Evolutionary conservation across 345 rosid genomes (phyloP).

Genomic region (Lumnitzera racemosa): DNA sequence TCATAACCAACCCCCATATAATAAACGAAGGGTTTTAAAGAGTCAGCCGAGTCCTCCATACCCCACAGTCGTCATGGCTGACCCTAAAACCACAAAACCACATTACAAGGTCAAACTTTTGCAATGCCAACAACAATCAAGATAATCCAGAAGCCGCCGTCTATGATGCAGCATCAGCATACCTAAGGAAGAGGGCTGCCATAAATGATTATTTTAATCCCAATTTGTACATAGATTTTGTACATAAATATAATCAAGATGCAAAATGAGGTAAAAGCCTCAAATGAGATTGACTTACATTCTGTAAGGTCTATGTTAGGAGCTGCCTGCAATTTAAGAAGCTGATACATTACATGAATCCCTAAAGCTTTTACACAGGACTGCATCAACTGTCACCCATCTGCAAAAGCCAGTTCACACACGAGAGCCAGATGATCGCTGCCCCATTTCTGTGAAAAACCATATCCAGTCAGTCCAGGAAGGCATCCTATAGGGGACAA

Average conservation of each 20-base stretch:
- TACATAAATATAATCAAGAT: too few species aligned
- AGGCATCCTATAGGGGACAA: not conserved
- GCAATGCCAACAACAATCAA: not conserved
- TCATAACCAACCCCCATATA: slow-evolving; percentile 11
- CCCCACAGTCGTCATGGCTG: slow-evolving; percentile 5
- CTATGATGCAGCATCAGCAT: too few species aligned
- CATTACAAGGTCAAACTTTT: too few species aligned
- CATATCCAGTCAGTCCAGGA: not conserved
- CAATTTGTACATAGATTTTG: too few species aligned
- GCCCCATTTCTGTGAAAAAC: slow-evolving; percentile 66
- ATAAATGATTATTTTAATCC: too few species aligned
- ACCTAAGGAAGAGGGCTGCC: too few species aligned
- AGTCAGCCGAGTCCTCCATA: slow-evolving; percentile 3
- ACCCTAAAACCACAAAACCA: not conserved
- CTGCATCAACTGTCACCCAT: slow-evolving; percentile 2
- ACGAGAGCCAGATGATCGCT: slow-evolving; percentile 96
- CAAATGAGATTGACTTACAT: too few species aligned
- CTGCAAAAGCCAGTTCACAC: slow-evolving; percentile 70
- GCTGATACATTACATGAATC: too few species aligned
- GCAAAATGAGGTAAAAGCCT: too few species aligned
- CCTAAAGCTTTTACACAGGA: too few species aligned
- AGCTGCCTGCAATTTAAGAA: too few species aligned
- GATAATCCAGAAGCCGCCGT: not conserved
- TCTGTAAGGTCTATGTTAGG: too few species aligned
- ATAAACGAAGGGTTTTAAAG: not conserved